Base-by-base conservation (phyloP, 805 yeast genomes). In the Hanseniaspora jakobsenii region DNA sequence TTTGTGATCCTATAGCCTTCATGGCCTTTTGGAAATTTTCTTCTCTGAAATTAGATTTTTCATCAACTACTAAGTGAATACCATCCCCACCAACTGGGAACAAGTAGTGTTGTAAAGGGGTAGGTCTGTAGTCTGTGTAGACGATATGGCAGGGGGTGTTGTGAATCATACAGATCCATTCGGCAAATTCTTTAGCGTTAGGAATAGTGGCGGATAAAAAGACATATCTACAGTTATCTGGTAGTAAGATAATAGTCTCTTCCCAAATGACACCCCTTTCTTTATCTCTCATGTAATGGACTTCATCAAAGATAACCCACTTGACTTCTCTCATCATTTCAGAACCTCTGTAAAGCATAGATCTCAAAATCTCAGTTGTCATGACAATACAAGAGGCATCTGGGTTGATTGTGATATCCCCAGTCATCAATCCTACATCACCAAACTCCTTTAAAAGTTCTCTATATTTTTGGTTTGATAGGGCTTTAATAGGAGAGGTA, bases 261-360 rank as follows among this genome's bases (percentile, higher is more conserved):
- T 91, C 99, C 99, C 99, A 91, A 28, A 91, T 98, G 43, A 91
- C 99, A 61, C 99, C 99, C 66, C 99, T 77, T 53, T 86, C 91
- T 54, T 85, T 81, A 61, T 91, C 99, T 66, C 96, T 78, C 93
- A 91, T 91, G 64, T 91, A 91, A 66, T 91, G 99, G 36, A 91
- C 95, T 61, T 91, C 99, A 63, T 91, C 99, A 52, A 91, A 91
- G 31, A 91, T 78, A 40, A 91, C 98, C 95, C 95, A 91, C 0
- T 95, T 95, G 32, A 91, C 97, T 69, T 91, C 99, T 62, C 99
- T 74, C 89, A 91, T 87, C 37, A 93, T 79, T 61, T 91, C 98
- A 12, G 96, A 84, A 50, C 99, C 99, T 61, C 97, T 72, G 61
- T 91, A 91, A 34, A 91, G 71, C 99, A 91, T 91, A 48, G 94